Base-by-base conservation (phyloP, 2,329 filamentous ascomycete genomes). In the Colletotrichum cordylinicola region DNA sequence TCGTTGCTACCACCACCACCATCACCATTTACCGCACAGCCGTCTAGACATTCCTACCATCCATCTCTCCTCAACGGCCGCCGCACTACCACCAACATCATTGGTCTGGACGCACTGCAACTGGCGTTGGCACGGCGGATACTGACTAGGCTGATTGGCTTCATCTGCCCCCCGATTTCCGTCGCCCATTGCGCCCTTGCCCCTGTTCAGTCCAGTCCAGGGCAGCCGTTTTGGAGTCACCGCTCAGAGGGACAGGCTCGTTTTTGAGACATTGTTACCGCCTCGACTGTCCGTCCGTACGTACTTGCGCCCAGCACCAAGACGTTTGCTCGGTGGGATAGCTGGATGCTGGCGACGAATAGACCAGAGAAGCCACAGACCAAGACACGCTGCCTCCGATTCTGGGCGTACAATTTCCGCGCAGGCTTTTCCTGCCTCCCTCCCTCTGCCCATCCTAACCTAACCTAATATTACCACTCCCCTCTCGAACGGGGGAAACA, bases 241-340 rank as follows among this genome's bases (percentile, higher is more conserved):
- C 74, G 74, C 74, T 74, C 39, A 64, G 61, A 76, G 66, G 61
- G 65, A 70, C 66, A 35, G 61, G 24, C 31, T 52, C 31, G 15
- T 27, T 61, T 73, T 75, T 76, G 71, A 76, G 74, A 76, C 74
- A 76, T 76, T 76, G 70, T 74, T 75, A 76, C 74, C 74, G 74
- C 74, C 71, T 76, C 52, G 74, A 76, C 71, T 67, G 37, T 55
- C 67, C 31, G 67, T 52, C 65, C 56, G 67, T 65, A 9, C 39
- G 72, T 65, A 70, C 66, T 70, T 48, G 43, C 43, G 69, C 67
- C 72, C 31, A 16, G n/a, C 61, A 39, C 33, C 61, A 64, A 43
- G 16, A 33, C 35, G 61, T 24, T 16, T 16, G 33, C 13, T 52
- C 35, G 58, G 58, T 35, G 29, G 58, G 27, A 35, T 48, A 64